Evolutionary conservation across 140 eudicot genomes (phyloP).

Genomic region (Flaveria floridana): DNA sequence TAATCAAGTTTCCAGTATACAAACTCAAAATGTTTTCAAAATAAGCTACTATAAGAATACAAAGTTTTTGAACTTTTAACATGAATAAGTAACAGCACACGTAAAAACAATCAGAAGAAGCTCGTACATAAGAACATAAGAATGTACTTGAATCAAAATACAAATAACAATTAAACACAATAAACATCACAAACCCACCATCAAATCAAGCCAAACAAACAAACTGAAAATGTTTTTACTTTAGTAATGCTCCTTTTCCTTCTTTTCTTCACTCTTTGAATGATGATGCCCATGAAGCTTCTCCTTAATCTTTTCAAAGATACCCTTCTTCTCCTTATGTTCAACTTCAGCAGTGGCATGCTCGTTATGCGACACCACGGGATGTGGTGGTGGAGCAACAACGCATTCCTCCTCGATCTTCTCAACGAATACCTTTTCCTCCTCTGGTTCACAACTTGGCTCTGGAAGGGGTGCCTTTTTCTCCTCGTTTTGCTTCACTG

Average conservation of each 20-base stretch:
- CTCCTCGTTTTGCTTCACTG: conserved; percentile 24
- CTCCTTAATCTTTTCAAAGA: conserved; percentile 40
- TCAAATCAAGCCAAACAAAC: conserved; percentile 26
- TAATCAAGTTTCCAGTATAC: conserved; percentile 5
- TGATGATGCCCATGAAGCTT: conserved; percentile 36
- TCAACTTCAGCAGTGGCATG: conserved; percentile 29
- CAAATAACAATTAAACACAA: background rate
- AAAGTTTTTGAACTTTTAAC: conserved; percentile 6
- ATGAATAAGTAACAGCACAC: conserved; percentile 19
- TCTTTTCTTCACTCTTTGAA: conserved; percentile 42
- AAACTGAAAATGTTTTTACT: background rate
- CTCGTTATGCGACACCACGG: conserved; percentile 22
- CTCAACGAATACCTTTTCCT: conserved; percentile 22
- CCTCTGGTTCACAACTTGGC: conserved; percentile 26
- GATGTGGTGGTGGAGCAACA: conserved; percentile 30
- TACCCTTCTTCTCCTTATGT: conserved; percentile 42
- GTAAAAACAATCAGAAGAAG: background rate
- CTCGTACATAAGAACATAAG: conserved; percentile 22
- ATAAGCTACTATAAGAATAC: conserved; percentile 27
- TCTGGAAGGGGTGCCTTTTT: background rate
- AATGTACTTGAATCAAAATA: conserved; percentile 12
- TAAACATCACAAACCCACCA: conserved; percentile 11
- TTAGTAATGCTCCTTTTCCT: conserved; percentile 38
- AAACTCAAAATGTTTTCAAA: conserved; percentile 11
- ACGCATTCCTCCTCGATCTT: conserved; percentile 28